Evolutionary conservation across 1,284 basidiomycete genomes (phyloP), one percentile per base, ranked within the genome.

Genomic region (Meira miltonrushii): DNA sequence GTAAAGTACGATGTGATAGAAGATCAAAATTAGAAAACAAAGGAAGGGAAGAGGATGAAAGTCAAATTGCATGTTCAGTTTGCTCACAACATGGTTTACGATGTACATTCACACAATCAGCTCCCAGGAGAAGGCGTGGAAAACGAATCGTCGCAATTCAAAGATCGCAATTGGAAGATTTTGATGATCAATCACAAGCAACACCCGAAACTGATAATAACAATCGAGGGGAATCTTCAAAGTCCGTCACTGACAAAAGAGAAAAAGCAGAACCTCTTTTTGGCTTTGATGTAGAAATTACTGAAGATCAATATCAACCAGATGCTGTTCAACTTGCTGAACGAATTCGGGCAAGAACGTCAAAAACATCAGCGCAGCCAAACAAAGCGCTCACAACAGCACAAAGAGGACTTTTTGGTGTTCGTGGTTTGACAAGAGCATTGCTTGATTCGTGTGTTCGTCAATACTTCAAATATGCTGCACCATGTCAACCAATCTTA

Each of bases 1-100:
- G 54, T 39, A 50, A 55, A 39, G 54, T 55, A 33, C 52, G 41
- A 40, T 55, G 54, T 40, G 54, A 55, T 44, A 15, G 54, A 21
- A 40, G 40, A n/a, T n/a, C 54, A 8, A 55, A 55, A 39, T n/a
- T 55, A n/a, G 54, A 55, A 15, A 21, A 38, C 11, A 11, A 17
- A 23, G 38, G 40, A 23, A 11, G 5, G 11, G 12, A 38, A 10
- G 21, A 23, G 9, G 51, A 54, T 33, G 11, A 12, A 38, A 39
- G 19, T 19, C 13, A 43, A 15, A 43, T 43, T 5, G 40, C 40
- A 15, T 55, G 54, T 44, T 43, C 40, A 12, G 54, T 55, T 15
- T 55, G 54, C 15, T 23, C 19, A n/a, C 15, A 33, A 40, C 54
- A 55, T 44, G 54, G 54, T 25, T 25, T 55, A 21, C 9, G 43